phyloP scores from a whole-genome alignment of 345 rosid species.

The Corchorus capsularis region DNA sequence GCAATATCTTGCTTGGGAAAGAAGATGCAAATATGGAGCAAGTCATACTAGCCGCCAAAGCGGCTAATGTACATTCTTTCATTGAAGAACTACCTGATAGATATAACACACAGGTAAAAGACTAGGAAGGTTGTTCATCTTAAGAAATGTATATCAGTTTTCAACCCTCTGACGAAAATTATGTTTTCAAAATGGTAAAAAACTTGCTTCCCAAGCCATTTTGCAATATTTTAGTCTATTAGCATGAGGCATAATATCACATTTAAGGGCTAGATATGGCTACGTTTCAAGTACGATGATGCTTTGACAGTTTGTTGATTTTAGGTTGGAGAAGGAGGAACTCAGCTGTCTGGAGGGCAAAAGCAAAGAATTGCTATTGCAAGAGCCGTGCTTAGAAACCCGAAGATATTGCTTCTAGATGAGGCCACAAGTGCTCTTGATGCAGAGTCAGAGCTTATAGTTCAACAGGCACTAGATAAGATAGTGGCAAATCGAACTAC shows the following conservation, averaged over 20 bases:
- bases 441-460: slow-evolving; percentile 71
- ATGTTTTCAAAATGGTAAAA: neutral
- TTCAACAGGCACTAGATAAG: slow-evolving; percentile 71
- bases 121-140: neutral
- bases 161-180: neutral
- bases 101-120: slow-evolving; percentile 59
- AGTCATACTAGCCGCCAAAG: slow-evolving; percentile 67
- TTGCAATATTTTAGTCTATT: neutral
- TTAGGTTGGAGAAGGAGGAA: slow-evolving; percentile 94
- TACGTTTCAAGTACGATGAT: slow-evolving; percentile 5
- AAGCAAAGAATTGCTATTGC: slow-evolving; percentile 92
- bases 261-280: neutral
- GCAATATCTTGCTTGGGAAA: slow-evolving; percentile 70
- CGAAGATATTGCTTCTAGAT: slow-evolving; percentile 75
- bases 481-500: slow-evolving; percentile 68
- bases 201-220: neutral
- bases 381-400: slow-evolving; percentile 79
- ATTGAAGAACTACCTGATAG: slow-evolving; percentile 61
- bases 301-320: slow-evolving; percentile 20
- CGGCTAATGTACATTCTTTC: slow-evolving; percentile 82
- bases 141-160: neutral
- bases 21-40: slow-evolving; percentile 55
- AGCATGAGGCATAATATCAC: neutral
- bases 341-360: slow-evolving; percentile 95
- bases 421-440: slow-evolving; percentile 96